Evolutionary conservation across 768 basidiomycete genomes (phyloP), one percentile per base, ranked within the genome.

Genomic region (Punctularia strigosozonata): DNA sequence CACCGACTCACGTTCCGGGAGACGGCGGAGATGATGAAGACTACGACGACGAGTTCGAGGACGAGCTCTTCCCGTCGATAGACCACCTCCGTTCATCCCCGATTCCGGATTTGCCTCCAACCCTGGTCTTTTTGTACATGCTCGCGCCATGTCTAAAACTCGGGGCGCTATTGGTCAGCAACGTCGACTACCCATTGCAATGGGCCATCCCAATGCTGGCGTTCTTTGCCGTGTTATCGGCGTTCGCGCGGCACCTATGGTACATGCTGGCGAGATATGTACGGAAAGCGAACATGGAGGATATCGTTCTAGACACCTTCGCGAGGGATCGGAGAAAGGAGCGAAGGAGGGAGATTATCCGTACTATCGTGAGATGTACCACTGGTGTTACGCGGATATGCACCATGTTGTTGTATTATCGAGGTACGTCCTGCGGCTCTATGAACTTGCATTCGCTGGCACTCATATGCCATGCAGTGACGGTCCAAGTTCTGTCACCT

Each of bases 251-350:
- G 37, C 80, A 82, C 46, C 59, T 86, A 36, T 81, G 78, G 76
- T 84, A 81, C 58, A 71, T 84, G 65, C 69, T 86, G n/a, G 73
- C 77, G 32, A 68, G 77, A 23, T 82, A 86, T 54, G 62, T 81
- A 32, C 71, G 73, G 47, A 71, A 73, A 53, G 64, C 68, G 23
- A 74, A 80, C 43, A 53, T 77, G 25, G 76, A 82, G 53, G 81
- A 83, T 43, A 62, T 85, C 30, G 51, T 84, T 37, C 48, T 77
- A 14, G 70, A 80, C 45, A 63, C 73, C 1, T 73, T 83, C 51
- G 72, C 76, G 14, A 65, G 68, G 39, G 69, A 60, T 32, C 30
- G 69, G 47, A 69, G 68, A n/a, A 71, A 67, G 50, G 71, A 73
- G 50, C 54, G 58, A 20, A 61, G 54, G 41, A 56, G 77, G 36